Percentiles rank a stretch among this genome's conserved stretches.
These are phyloP conservation scores for Adansonia grandidieri DNA, from an alignment of 441 rosid genomes.

Conservation along the genomic window DNA sequence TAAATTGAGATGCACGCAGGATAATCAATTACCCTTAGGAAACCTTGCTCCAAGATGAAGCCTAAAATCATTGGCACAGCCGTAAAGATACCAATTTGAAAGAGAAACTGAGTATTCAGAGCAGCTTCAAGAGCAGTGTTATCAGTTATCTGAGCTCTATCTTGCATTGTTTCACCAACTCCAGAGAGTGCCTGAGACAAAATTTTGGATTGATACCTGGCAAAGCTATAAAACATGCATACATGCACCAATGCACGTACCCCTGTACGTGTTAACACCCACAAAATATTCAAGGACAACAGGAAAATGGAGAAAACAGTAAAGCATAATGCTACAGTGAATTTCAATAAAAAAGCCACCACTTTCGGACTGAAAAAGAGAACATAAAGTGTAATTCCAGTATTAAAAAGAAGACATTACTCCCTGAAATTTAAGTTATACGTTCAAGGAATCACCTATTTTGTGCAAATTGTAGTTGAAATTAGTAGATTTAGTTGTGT, in stretches of 20 bases:
- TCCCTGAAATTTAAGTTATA: neutral
- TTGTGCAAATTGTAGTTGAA: neutral
- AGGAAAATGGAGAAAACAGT: neutral
- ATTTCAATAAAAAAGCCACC: neutral
- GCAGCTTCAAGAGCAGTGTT: conserved; percentile 84
- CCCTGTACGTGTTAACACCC: neutral
- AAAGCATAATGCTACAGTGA: neutral
- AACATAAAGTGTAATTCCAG: neutral
- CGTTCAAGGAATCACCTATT: neutral
- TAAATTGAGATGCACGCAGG: neutral
- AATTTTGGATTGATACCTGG: conserved; percentile 7
- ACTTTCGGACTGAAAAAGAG: neutral
- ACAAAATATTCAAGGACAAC: neutral
- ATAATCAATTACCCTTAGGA: conserved; percentile 65
- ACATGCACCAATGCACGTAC: neutral
- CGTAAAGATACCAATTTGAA: conserved; percentile 94
- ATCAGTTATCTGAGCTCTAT: conserved; percentile 56
- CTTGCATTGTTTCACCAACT: conserved; percentile 72
- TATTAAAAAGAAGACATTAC: neutral
- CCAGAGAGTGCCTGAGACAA: conserved; percentile 90
- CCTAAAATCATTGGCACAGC: conserved; percentile 99
- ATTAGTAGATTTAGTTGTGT: neutral
- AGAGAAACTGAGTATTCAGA: conserved; percentile 89
- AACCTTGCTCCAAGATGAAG: conserved; percentile 86
- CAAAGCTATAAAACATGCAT: neutral